phyloP scores from a whole-genome alignment of 202 grass and related monocot species.

The Carex arenaria region DNA sequence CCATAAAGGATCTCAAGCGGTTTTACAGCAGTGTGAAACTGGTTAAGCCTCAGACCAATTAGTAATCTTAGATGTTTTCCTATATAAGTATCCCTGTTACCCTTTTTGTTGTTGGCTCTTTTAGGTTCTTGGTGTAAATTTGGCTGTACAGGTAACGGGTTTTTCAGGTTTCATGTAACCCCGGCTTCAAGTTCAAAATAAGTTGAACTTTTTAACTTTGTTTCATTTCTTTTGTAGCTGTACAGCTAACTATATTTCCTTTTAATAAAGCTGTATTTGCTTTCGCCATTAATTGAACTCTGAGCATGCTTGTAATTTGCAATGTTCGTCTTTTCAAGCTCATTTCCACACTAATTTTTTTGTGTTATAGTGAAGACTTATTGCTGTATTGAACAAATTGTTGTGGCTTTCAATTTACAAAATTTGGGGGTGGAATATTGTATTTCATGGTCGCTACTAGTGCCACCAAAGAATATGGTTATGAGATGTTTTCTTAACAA shows the following conservation, averaged over 20 bases:
- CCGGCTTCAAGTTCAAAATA: constrained; percentile 19
- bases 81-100: neutral
- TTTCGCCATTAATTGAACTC: neutral
- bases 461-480: neutral
- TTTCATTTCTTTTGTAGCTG: constrained; percentile 14
- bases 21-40: constrained; percentile 93
- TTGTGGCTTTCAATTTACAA: neutral
- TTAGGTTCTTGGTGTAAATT: constrained; percentile 41
- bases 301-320: neutral
- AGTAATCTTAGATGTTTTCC: neutral
- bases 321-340: neutral
- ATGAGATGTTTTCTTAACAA: neutral
- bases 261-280: constrained; percentile 22
- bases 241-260: constrained; percentile 15
- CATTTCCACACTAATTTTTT: neutral
- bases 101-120: constrained; percentile 27
- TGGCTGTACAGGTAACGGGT: constrained; percentile 46
- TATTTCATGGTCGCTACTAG: neutral
- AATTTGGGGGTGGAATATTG: neutral
- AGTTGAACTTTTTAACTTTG: constrained; percentile 7
- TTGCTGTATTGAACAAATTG: neutral
- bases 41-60: constrained; percentile 64
- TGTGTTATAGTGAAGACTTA: neutral
- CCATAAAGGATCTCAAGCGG: constrained; percentile 96
- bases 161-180: constrained; percentile 14